phyloP scores from a whole-genome alignment of 345 rosid species.

The Brassica carinata region DNA sequence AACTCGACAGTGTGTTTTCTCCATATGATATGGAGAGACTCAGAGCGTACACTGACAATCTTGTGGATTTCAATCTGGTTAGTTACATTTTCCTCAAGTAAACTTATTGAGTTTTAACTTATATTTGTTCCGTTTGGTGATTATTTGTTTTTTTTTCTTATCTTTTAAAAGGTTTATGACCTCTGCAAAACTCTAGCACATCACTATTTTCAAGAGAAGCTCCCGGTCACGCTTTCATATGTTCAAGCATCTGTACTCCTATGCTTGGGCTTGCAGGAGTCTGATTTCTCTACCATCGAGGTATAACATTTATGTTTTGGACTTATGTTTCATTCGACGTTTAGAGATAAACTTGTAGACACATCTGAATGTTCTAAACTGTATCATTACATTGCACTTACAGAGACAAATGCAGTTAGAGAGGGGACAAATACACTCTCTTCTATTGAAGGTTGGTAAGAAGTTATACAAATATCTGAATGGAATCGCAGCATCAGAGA shows the following conservation, averaged over 20 bases:
- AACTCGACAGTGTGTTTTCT: conserved; percentile 50
- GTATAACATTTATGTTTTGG: conserved; percentile 42
- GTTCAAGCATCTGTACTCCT: conserved; percentile 84
- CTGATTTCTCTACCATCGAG: conserved; percentile 63
- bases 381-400: conserved; percentile 27
- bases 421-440: conserved; percentile 65
- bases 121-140: not conserved
- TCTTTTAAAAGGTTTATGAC: conserved; percentile 59
- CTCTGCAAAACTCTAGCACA: conserved; percentile 69
- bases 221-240: conserved; percentile 72
- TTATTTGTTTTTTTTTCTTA: not conserved
- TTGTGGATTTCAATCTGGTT: conserved; percentile 72
- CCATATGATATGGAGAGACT: conserved; percentile 75
- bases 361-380: conserved; percentile 13
- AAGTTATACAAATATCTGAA: conserved; percentile 70
- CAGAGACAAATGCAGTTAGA: conserved; percentile 89
- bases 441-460: conserved; percentile 73
- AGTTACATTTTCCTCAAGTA: conserved; percentile 49
- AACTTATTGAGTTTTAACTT: conserved; percentile 54
- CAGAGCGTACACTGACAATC: conserved; percentile 74
- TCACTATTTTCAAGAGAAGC: conserved; percentile 75
- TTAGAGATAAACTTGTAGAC: conserved; percentile 2
- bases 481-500: conserved; percentile 63
- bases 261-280: conserved; percentile 85
- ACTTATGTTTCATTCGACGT: conserved; percentile 3